Conservation (phyloP, 805 yeast genomes). For the Dipodascopsis tothii region DNA sequence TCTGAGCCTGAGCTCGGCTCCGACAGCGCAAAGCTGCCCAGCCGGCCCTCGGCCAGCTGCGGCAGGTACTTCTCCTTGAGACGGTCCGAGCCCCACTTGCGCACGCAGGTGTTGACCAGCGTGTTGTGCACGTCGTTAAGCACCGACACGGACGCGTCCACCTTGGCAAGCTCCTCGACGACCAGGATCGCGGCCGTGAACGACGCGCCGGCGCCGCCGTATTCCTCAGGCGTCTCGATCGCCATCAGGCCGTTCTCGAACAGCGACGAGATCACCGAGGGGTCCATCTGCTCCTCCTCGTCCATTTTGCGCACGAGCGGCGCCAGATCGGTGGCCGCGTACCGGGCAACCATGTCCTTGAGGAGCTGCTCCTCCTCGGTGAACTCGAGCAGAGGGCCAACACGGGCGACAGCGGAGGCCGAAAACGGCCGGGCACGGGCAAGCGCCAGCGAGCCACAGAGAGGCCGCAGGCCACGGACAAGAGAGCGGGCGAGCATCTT, state of each 20-base stretch:
- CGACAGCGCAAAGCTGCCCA: conserved; percentile 37
- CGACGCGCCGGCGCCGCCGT: conserved; percentile 41
- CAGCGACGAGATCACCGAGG: conserved; percentile 29
- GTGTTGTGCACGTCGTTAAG: conserved; percentile 43
- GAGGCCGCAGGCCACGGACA: too few species aligned
- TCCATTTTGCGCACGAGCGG: conserved; percentile 37
- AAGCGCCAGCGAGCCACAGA: too few species aligned
- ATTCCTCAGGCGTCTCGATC: conserved; percentile 41
- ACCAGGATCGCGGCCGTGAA: conserved; percentile 41
- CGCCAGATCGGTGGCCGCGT: conserved; percentile 35
- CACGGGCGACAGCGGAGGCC: too few species aligned
- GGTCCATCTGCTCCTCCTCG: conserved; percentile 33
- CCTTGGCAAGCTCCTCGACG: conserved; percentile 40
- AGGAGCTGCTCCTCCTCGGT: conserved; percentile 39
- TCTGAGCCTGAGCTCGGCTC: conserved; percentile 39
- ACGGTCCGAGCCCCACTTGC: conserved; percentile 35
- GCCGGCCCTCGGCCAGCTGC: conserved; percentile 31
- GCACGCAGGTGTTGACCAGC: conserved; percentile 37
- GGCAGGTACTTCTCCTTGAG: conserved; percentile 37
- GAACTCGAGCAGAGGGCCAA: too few species aligned
- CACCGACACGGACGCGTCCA: conserved; percentile 38
- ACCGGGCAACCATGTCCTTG: conserved; percentile 35
- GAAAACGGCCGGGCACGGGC: too few species aligned
- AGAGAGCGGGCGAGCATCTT: too few species aligned
- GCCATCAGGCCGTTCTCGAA: conserved; percentile 40